Evolutionary conservation across 2,329 filamentous ascomycete genomes (phyloP), one percentile per base, ranked within the genome.

Genomic region (Penicillium sp.): DNA sequence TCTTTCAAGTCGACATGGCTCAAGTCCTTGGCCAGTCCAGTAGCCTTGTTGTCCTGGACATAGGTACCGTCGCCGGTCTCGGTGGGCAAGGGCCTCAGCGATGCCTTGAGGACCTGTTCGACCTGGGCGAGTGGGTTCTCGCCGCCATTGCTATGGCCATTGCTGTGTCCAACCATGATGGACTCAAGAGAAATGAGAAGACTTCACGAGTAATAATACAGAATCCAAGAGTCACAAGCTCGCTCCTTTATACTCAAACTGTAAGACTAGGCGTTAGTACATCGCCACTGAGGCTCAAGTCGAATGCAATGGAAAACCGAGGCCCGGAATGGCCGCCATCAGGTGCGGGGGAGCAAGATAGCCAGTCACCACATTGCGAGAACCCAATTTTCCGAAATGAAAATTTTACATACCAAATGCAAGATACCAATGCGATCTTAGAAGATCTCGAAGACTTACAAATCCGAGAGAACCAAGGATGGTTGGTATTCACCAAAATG

Each of bases 1-100:
- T 83, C 77, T 31, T 78, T 73, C 20, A 82, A 75, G 55, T 75
- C 81, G 63, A 85, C 63, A 55, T 78, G 76, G 51, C 70, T 71
- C n/a, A 86, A 64, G 62, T 84, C 83, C 38, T 74, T 72, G 28
- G 76, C 69, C 50, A 81, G 50, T 3, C 76, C 74, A 3, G 74
- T 73, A 51, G 69, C 63, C 34, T 66, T 69, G 34, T 39, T 73
- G 56, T 35, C 74, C 67, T 43, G 76, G 69, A 77, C 57, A 59
- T 80, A 78, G 28, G 75, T 74, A 1, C 74, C 76, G 67, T 79
- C 71, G 5, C 77, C 78, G 25, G 76, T 78, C 50, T 75, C 67
- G 25, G 72, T 75, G 15, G 78, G 77, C 57, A 81, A 62, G 15
- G 80, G 77, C 28, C 77, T 72, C 43, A 77, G 59, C 15, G 79